Evolutionary conservation across 2,329 filamentous ascomycete genomes (phyloP).

Genomic region (Acarospora socialis): DNA sequence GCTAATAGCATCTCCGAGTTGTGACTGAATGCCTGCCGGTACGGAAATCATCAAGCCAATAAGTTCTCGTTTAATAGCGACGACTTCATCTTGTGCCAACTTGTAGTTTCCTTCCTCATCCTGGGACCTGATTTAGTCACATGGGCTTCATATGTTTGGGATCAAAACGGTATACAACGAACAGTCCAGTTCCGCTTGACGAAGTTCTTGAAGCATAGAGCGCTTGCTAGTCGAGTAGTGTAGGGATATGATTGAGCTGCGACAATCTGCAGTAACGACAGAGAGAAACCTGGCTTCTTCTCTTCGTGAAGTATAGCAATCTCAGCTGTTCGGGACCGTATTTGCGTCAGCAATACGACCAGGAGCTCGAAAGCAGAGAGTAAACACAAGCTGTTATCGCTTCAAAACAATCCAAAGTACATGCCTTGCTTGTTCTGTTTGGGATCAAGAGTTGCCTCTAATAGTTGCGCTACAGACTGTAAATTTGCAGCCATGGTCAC

Average conservation of each 20-base stretch:
- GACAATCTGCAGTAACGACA: conserved; percentile 80
- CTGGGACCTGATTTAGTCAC: conserved; percentile 24
- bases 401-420: conserved; percentile 13
- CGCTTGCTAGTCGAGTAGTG: conserved; percentile 73
- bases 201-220: conserved; percentile 97
- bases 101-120: conserved; percentile 93
- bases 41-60: conserved; percentile 94
- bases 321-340: too few relatives aligned
- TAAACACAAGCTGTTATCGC: conserved; percentile 5
- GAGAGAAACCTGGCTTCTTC: conserved; percentile 71
- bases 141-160: neutral
- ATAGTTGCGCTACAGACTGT: conserved; percentile 59
- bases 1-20: conserved; percentile 92
- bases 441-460: conserved; percentile 82
- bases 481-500: conserved; percentile 49
- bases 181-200: conserved; percentile 85
- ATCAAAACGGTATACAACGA: conserved; percentile 22
- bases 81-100: conserved; percentile 66
- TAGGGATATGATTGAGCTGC: conserved; percentile 55
- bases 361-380: too few relatives aligned
- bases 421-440: conserved; percentile 78
- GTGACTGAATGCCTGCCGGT: conserved; percentile 73
- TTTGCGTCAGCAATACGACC: too few relatives aligned
- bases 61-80: conserved; percentile 83
- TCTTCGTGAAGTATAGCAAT: conserved; percentile 64